Base-by-base conservation (phyloP, 441 rosid genomes). In the Raphanus hybrid region DNA sequence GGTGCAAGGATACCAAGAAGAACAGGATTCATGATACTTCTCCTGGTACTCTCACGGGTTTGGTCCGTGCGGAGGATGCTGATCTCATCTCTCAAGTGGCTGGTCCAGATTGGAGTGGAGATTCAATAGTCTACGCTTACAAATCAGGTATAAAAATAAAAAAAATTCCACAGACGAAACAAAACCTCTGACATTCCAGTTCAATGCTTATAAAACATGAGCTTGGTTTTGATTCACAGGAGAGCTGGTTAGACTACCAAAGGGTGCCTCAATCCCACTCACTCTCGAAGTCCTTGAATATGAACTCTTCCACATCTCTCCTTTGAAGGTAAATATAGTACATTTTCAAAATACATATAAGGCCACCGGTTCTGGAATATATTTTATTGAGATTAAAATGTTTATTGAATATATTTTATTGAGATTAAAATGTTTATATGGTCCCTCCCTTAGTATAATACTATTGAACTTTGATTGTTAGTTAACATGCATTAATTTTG, bases 221-320 rank as follows among this genome's bases (percentile, higher is more conserved):
- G 48, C 15, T 18, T 62, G 52, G 18, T 52, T 68, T 29, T 59
- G 59, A 32, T 64, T 75, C 45, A 71, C 88, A 93, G 98, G 92
- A 64, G 97, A 94, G 81, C 59, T 94, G 43, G 61, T 85, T 23
- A 81, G 88, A 79, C 79, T 94, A 71, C 94, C 97, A 18, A 87
- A 85, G 78, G 92, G 89, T 61, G 87, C 92, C 26, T 89, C 97
- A 6, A 63, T 92, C 54, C 96, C 98, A 0, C 86, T 94, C 45
- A 94, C 95, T 0, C 88, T 94, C 48, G 75, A 89, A 83, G 93
- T 85, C 70, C 94, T 94, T 0, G 95, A 94, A 71, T 94, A 94
- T 8, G 97, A 94, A 75, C 85, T 94, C 58, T 94, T 87, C 89
- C 98, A 94, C 81, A 76, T 94, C 82, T 92, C 91, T 77, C 98